Evolutionary conservation across 2,329 filamentous ascomycete species (phyloP).

Genomic region (Westerdykella aurantiaca): DNA sequence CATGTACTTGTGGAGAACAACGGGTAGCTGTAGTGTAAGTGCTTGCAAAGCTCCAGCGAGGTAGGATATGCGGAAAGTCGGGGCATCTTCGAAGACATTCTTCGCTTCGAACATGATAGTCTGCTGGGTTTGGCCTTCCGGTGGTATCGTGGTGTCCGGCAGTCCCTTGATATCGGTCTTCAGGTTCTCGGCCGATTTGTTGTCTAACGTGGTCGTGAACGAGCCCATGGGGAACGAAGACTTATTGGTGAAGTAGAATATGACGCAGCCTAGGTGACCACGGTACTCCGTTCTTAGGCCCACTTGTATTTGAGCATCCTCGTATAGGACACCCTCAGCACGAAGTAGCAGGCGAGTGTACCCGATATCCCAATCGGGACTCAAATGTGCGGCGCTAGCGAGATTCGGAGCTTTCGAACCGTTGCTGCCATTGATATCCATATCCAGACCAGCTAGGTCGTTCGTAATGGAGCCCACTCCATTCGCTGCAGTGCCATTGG

Average conservation of each 20-base stretch:
- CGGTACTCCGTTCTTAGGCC: conserved; percentile 91
- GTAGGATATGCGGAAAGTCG: conserved; percentile 91
- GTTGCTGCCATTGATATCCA: conserved; percentile 56
- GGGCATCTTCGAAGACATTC: conserved; percentile 72
- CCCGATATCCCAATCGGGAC: conserved; percentile 88
- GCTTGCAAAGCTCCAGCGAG: conserved; percentile 90
- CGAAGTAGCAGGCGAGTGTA: conserved; percentile 76
- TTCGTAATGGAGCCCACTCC: conserved; percentile 49
- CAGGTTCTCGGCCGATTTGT: conserved; percentile 59
- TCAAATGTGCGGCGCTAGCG: conserved; percentile 85
- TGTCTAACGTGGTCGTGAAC: conserved; percentile 89
- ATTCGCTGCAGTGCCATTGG: conserved; percentile 39
- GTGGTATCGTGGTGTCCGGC: conserved; percentile 72
- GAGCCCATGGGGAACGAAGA: conserved; percentile 77
- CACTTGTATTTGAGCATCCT: conserved; percentile 90
- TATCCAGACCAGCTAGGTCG: conserved; percentile 71
- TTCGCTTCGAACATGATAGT: conserved; percentile 92
- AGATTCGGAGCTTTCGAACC: conserved; percentile 70
- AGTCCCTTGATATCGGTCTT: conserved; percentile 84
- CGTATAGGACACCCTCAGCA: conserved; percentile 83
- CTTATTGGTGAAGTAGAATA: conserved; percentile 95
- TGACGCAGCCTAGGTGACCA: conserved; percentile 89
- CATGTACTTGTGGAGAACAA: conserved; percentile 94
- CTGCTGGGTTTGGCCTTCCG: conserved; percentile 78
- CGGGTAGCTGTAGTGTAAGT: conserved; percentile 81